Evolutionary conservation across 2,329 filamentous ascomycete genomes (phyloP).

Genomic region (Pseudocercospora cruenta): DNA sequence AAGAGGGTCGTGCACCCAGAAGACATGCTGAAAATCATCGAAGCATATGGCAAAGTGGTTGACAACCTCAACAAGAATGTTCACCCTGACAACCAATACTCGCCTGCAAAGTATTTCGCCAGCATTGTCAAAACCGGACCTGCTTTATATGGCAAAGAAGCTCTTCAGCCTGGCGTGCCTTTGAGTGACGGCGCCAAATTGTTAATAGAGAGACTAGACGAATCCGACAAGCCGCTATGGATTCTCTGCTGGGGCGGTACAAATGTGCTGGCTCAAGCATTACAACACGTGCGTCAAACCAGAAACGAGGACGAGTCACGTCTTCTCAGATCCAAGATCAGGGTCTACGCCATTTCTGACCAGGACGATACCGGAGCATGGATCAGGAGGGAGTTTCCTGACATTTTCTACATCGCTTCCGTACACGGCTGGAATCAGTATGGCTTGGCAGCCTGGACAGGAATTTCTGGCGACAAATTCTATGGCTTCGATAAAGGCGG

Average conservation of each 20-base stretch:
- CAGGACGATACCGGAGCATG: conserved; percentile 62
- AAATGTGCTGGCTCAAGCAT: conserved; percentile 56
- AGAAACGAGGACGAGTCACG: conserved; percentile 37
- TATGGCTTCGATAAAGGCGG: conserved; percentile 51
- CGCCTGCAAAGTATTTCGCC: conserved; percentile 24
- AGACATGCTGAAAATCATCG: conserved; percentile 35
- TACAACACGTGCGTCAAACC: conserved; percentile 45
- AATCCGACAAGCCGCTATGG: conserved; percentile 49
- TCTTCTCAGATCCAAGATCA: conserved; percentile 47
- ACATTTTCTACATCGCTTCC: conserved; percentile 60
- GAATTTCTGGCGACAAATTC: conserved; percentile 55
- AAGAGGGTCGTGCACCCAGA: conserved; percentile 27
- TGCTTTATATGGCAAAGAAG: conserved; percentile 12
- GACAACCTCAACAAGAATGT: conserved; percentile 46
- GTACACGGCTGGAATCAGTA: conserved; percentile 63
- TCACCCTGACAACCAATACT: conserved; percentile 41
- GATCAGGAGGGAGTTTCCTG: conserved; percentile 59
- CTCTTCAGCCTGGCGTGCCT: not conserved
- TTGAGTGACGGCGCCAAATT: conserved; percentile 11
- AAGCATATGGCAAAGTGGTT: conserved; percentile 35
- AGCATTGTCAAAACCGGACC: conserved; percentile 15
- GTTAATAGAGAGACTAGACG: conserved; percentile 12
- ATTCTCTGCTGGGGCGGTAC: conserved; percentile 55
- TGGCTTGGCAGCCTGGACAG: conserved; percentile 58
- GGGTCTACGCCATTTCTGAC: conserved; percentile 62